A percentile compares a stretch with the other conserved stretches of the same genome.
Conservation (phyloP, 2,329 filamentous ascomycete species). For the Knufia petricola region DNA sequence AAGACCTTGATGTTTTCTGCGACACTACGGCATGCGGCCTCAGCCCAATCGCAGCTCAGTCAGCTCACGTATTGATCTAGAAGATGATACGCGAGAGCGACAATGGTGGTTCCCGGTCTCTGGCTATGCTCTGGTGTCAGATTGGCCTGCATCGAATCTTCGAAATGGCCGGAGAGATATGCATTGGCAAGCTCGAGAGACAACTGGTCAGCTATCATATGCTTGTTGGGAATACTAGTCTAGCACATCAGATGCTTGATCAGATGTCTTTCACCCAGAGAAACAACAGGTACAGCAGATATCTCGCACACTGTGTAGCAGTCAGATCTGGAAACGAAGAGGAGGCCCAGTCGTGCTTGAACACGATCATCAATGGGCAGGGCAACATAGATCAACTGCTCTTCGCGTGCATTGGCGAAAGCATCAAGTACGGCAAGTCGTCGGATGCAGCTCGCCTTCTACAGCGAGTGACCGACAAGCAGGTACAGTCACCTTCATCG, state of each 20-base stretch:
- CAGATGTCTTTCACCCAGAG: constrained; percentile 50
- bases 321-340: constrained; percentile 36
- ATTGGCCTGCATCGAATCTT: constrained; percentile 61
- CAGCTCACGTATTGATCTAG: constrained; percentile 56
- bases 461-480: constrained; percentile 50
- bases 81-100: constrained; percentile 35
- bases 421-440: constrained; percentile 56
- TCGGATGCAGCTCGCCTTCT: constrained; percentile 50
- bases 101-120: neutral
- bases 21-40: constrained; percentile 32
- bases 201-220: constrained; percentile 65
- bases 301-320: constrained; percentile 65
- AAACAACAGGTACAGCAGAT: constrained; percentile 43
- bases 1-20: constrained; percentile 33
- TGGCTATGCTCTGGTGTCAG: constrained; percentile 56
- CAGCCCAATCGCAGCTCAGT: constrained; percentile 45
- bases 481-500: constrained; percentile 39
- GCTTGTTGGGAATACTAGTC: constrained; percentile 44
- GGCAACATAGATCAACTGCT: constrained; percentile 52
- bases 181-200: constrained; percentile 60
- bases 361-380: constrained; percentile 10
- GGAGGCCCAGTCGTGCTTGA: constrained; percentile 8
- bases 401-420: constrained; percentile 71
- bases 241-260: constrained; percentile 48
- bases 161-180: constrained; percentile 52